Evolutionary conservation across 495 filamentous ascomycete species (phyloP), one percentile per base, ranked within the genome.

Genomic region (Xylaria palmicola): DNA sequence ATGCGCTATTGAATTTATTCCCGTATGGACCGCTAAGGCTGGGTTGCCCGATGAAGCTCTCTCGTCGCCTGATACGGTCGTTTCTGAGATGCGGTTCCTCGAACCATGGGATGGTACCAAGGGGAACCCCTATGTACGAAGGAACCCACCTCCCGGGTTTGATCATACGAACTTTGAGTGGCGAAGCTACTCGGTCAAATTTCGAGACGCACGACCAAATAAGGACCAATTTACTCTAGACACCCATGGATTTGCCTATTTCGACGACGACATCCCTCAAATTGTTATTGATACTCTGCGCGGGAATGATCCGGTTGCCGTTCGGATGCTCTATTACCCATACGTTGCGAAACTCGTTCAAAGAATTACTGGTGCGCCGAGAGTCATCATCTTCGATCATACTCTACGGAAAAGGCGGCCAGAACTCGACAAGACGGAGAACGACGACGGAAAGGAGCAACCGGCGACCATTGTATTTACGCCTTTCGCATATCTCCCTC

Each of bases 351-450:
- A 41, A 27, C 41, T 66, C 10, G 43, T 66, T 13, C 65, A 52
- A 27, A 27, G 24, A 39, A 26, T 15, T 27, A 66, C 61, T 9
- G 61, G 61, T 15, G 62, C 63, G 4, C 24, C 26, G 7, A 34
- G 61, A 54, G 54, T 66, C 4, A 60, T 66, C 27, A 65, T 66
- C 26, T 66, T 66, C 40, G 63, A 66, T 39, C 62, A 65, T 6
- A 56, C 52, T 5, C 12, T 41, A 62, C 52, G 54, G 7, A 43
- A 58, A 20, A 44, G 51, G 19, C 24, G 36, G 3, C 29, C 44
- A 13, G 34, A 29, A 8, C 55, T 58, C 5, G 27, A n/a, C 19
- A 41, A 43, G 22, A 58, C 29, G 0, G 13, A 58, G 13, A 58
- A 58, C 55, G 22, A 17, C 4, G 51, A 44, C 15, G 49, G 59